A percentile compares a stretch with the other conserved stretches of the same genome.
These are phyloP conservation scores for Candida insectorum DNA, from an alignment of 805 yeast genomes.

Conservation along the genomic window DNA sequence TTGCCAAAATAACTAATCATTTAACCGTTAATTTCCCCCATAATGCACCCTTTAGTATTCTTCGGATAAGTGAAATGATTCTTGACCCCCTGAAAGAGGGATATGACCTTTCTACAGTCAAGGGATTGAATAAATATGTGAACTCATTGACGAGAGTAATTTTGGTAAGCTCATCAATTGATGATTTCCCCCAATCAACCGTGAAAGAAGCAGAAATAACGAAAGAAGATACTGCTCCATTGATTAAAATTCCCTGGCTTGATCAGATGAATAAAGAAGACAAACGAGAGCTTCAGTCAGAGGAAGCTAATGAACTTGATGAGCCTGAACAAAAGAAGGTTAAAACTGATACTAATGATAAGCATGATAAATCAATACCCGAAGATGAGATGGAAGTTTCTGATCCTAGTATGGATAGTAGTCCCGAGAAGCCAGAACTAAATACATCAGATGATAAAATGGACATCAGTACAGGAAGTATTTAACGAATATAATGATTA, in stretches of 20 bases:
- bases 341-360: not conserved
- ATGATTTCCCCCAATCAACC: constrained; percentile 20
- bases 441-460: constrained; percentile 6
- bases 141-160: constrained; percentile 36
- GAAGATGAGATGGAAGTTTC: constrained; percentile 13
- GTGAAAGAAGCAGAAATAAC: constrained; percentile 1
- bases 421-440: not conserved
- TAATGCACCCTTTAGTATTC: constrained; percentile 46
- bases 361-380: not conserved
- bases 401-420: no score
- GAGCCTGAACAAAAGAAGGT: constrained; percentile 4
- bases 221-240: constrained; percentile 11
- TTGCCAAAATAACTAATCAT: constrained; percentile 32
- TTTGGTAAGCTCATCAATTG: constrained; percentile 25
- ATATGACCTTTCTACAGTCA: constrained; percentile 25
- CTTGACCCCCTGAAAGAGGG: constrained; percentile 35
- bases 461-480: constrained; percentile 10
- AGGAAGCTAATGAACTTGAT: not conserved
- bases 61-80: constrained; percentile 46
- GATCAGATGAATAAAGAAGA: constrained; percentile 6
- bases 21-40: constrained; percentile 19
- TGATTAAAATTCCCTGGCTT: constrained; percentile 30
- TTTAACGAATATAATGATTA: no score
- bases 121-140: constrained; percentile 39
- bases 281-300: not conserved